Percentiles rank a stretch among this genome's conserved stretches.
These are phyloP conservation scores for Ilex paraguariensis DNA, from an alignment of 305 asterid species.

Conservation along the genomic window DNA sequence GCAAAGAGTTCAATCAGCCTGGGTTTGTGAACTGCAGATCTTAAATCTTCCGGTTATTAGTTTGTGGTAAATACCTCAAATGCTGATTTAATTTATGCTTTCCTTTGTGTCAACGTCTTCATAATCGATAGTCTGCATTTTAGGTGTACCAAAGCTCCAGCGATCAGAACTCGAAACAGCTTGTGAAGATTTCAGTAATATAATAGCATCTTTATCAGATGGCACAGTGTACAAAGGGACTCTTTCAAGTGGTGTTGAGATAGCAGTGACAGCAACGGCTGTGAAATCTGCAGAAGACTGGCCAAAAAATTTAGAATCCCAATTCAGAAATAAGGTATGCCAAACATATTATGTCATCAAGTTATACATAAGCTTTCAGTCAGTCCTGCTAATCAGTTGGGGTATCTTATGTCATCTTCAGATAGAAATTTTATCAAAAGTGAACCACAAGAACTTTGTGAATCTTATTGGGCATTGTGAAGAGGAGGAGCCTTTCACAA, in stretches of 20 bases:
- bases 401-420: conserved; percentile 8
- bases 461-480: conserved; percentile 49
- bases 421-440: conserved; percentile 40
- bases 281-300: conserved; percentile 33
- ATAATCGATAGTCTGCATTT: neutral
- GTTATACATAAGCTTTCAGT: neutral
- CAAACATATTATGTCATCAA: neutral
- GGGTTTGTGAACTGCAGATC: too few species aligned
- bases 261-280: conserved; percentile 34
- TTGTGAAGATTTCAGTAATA: conserved; percentile 46
- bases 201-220: conserved; percentile 26
- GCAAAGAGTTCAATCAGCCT: too few species aligned
- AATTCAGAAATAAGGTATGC: conserved; percentile 32
- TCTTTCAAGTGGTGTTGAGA: conserved; percentile 42
- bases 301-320: conserved; percentile 29
- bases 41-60: too few species aligned
- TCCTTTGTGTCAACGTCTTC: too few species aligned
- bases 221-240: conserved; percentile 41
- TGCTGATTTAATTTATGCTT: too few species aligned
- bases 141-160: conserved; percentile 41
- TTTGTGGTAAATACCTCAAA: too few species aligned
- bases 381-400: neutral
- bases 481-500: conserved; percentile 41
- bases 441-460: conserved; percentile 47
- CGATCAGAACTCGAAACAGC: conserved; percentile 37